Percentiles rank a stretch among this genome's conserved stretches.
Evolutionary conservation across 768 basidiomycete genomes (phyloP).

Genomic region (Tricholoma hemisulphureum): DNA sequence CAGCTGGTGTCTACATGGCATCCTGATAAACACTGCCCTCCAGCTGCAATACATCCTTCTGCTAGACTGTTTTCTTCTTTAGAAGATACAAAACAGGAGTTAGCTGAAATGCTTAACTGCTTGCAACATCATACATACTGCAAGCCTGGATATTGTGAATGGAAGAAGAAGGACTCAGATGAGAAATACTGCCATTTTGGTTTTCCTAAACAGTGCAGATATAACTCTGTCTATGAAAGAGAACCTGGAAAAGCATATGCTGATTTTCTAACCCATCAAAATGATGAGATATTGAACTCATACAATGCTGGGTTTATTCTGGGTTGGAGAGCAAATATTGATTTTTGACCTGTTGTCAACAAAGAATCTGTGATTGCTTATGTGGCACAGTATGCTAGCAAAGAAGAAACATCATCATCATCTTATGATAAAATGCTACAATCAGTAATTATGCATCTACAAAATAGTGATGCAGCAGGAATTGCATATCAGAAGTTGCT

Average conservation of each 20-base stretch:
- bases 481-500: conserved; percentile 13
- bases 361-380: conserved; percentile 10
- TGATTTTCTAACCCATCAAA: background rate
- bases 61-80: conserved; percentile 7
- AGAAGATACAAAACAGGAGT: conserved; percentile 22
- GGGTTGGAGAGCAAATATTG: conserved; percentile 24
- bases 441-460: conserved; percentile 4
- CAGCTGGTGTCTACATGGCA: conserved; percentile 18
- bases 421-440: conserved; percentile 4
- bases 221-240: background rate
- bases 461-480: conserved; percentile 3
- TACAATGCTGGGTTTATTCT: conserved; percentile 6
- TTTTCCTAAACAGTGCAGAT: conserved; percentile 7
- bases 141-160: conserved; percentile 22
- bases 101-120: conserved; percentile 22
- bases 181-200: conserved; percentile 19
- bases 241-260: background rate
- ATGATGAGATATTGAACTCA: background rate
- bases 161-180: conserved; percentile 17
- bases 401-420: conserved; percentile 4
- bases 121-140: conserved; percentile 25
- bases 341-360: conserved; percentile 10
- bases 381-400: conserved; percentile 10
- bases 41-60: conserved; percentile 17
- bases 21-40: conserved; percentile 12